Conservation (phyloP, 129 eudicot genomes). For the Solidago caesia region DNA sequence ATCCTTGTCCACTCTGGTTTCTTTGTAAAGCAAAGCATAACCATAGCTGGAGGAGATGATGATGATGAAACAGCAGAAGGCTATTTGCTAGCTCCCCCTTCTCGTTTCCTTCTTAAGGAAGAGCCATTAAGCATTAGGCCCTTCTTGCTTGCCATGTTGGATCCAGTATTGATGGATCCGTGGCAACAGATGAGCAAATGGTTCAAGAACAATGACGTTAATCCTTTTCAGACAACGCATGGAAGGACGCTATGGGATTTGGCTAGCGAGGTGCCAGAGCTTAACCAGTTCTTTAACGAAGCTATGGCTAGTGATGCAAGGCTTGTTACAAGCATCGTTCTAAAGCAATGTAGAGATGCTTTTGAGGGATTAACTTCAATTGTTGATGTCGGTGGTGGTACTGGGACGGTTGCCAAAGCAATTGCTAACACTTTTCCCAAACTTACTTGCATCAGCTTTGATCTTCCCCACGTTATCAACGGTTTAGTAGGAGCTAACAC, state of each 20-base stretch:
- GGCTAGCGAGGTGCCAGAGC: conserved; percentile 14
- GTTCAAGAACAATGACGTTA: conserved; percentile 19
- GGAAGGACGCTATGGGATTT: conserved; percentile 33
- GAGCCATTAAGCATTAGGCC: conserved; percentile 28
- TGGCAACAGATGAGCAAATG: conserved; percentile 27
- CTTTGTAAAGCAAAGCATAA: background rate
- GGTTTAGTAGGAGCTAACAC: conserved; percentile 15
- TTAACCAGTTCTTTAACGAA: conserved; percentile 34
- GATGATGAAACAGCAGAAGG: background rate
- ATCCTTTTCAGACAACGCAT: conserved; percentile 19
- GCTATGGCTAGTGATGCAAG: conserved; percentile 45
- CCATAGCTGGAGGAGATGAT: background rate
- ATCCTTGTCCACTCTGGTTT: conserved; percentile 35
- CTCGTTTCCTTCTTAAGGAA: conserved; percentile 35
- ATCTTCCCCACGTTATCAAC: conserved; percentile 36
- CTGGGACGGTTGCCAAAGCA: conserved; percentile 24
- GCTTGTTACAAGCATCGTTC: conserved; percentile 20
- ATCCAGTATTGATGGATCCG: conserved; percentile 22
- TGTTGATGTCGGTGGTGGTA: conserved; percentile 46
- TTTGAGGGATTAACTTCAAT: conserved; percentile 28
- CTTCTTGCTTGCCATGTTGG: conserved; percentile 22
- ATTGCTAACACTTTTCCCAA: conserved; percentile 12
- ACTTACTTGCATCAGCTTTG: conserved; percentile 14
- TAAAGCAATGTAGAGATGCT: background rate
- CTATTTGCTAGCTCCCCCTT: conserved; percentile 29